These are phyloP conservation scores for Aspergillus sp. DNA, from an alignment of 2,329 filamentous ascomycete species.

Conservation along the genomic window DNA sequence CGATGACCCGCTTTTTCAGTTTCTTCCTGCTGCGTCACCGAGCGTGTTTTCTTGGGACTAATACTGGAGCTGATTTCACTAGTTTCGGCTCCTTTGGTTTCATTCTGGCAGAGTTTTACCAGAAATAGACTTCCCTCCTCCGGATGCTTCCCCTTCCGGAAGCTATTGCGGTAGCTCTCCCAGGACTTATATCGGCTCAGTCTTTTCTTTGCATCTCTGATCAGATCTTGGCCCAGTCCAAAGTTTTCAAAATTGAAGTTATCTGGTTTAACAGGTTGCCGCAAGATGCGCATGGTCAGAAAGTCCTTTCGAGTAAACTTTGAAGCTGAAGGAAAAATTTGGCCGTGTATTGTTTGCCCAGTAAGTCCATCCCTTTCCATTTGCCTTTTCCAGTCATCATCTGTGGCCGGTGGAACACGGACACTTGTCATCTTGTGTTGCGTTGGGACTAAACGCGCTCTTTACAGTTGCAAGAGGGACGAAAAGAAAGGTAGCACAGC, in stretches of 20 bases:
- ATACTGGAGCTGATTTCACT: background rate
- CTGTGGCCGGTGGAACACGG: too few species aligned
- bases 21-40: too few species aligned
- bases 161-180: background rate
- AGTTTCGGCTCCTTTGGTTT: background rate
- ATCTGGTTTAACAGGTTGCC: background rate
- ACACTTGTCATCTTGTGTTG: too few species aligned
- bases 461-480: too few species aligned
- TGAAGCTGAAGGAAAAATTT: background rate
- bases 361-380: too few species aligned
- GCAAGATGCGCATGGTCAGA: background rate
- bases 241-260: background rate
- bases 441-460: too few species aligned
- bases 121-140: background rate
- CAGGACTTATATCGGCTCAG: background rate
- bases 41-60: background rate
- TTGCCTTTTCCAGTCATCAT: too few species aligned
- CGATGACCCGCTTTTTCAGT: too few species aligned
- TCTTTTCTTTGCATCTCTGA: background rate
- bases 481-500: too few species aligned
- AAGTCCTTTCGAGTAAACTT: background rate
- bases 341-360: too few species aligned
- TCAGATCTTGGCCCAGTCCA: background rate
- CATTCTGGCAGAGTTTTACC: background rate
- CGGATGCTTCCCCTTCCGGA: background rate